Evolutionary conservation across 129 eudicot genomes (phyloP), one percentile per base, ranked within the genome.

Genomic region (Gnaphalium uliginosum): DNA sequence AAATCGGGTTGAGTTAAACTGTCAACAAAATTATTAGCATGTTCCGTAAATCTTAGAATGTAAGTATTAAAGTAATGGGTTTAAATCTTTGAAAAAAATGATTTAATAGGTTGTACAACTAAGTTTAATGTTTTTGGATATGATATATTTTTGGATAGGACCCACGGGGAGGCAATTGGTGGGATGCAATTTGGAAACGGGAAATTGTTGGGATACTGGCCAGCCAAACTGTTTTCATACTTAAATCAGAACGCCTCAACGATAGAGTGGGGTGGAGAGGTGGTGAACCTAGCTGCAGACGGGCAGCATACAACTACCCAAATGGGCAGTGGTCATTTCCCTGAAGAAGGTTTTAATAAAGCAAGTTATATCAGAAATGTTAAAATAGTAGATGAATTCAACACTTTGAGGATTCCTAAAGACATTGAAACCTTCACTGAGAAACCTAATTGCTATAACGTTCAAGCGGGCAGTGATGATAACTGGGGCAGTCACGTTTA

Each of bases 181-280:
- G 97, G 97, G 97, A 88, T 91, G 95, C 95, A 91, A 78, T 91
- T 86, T 83, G 97, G 96, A 50, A 88, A 81, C 21, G 87, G 80
- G 64, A 71, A 89, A 68, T 0, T 41, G 3, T 62, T 91, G 6
- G 97, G 97, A 37, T 91, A 91, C 57, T 91, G 96, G 97, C 97
- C 97, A 13, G 83, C 85, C 1, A 83, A 68, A 37, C 43, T 92
- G 60, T 89, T 92, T 73, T 85, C 96, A 2, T 79, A 89, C 83
- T 73, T 92, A 39, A 37, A 81, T 1, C 90, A 87, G 24, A 85
- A 89, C 57, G 97, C 97, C 0, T 83, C 96, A 13, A 71, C 87
- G 83, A 78, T 92, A 17, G 92, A 92, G 70, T 92, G 97, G 97
- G 97, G 97, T 17, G 97, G 97, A 0, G 97, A 92, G 68, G 96